A percentile compares a stretch with the other conserved stretches of the same genome.
These are phyloP conservation scores for Crataegus laevigata DNA, from an alignment of 306 rosid species.

Conservation along the genomic window DNA sequence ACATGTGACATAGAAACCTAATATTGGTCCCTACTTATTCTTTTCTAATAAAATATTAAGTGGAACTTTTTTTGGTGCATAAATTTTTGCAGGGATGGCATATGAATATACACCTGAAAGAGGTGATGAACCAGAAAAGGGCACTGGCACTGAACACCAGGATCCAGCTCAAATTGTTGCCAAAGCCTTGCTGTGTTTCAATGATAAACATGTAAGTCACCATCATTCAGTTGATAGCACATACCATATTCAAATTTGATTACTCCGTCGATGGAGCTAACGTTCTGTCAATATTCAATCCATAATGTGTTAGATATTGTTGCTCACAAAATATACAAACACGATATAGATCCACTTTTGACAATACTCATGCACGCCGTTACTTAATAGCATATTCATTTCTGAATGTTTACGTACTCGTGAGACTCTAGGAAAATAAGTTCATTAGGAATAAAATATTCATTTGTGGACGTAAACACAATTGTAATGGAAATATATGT, in stretches of 20 bases:
- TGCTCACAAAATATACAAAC: background rate
- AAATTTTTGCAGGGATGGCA: slow-evolving; percentile 35
- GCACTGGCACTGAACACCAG: slow-evolving; percentile 6
- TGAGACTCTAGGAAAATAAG: background rate
- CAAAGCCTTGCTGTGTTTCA: slow-evolving; percentile 79
- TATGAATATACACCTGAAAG: slow-evolving; percentile 13
- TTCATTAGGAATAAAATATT: background rate
- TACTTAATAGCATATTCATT: no score
- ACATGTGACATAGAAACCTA: background rate
- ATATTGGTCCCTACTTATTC: background rate
- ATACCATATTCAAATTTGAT: no score
- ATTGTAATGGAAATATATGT: background rate
- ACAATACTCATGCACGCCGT: background rate
- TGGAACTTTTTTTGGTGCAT: background rate
- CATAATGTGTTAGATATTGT: background rate
- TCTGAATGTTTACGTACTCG: background rate
- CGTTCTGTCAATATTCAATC: background rate
- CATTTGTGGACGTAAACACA: background rate
- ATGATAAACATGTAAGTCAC: slow-evolving; percentile 55
- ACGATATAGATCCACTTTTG: background rate
- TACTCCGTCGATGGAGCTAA: no score
- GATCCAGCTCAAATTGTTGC: slow-evolving; percentile 60
- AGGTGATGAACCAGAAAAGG: slow-evolving; percentile 6
- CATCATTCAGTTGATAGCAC: background rate
- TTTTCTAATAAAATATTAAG: background rate